Percentiles rank a stretch among this genome's conserved stretches.
These are phyloP conservation scores for Chytriomyces sp. DNA, from an alignment of 192 early-diverging fungal species.

Conservation along the genomic window DNA sequence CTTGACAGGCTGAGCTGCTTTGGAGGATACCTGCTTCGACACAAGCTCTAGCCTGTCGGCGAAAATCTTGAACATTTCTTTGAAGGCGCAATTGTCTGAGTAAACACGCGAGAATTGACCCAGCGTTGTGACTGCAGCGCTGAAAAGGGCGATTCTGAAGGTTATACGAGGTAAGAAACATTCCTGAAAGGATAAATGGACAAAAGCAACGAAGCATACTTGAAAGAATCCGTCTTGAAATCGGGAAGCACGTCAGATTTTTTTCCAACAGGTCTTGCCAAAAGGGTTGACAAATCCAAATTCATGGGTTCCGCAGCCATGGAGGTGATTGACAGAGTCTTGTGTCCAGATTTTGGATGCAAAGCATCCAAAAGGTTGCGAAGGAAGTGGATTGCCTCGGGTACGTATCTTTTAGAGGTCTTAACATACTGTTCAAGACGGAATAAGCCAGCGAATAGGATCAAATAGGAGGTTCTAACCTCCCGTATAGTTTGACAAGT, in stretches of 20 bases:
- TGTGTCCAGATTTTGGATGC: conserved; percentile 1
- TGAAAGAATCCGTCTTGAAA: conserved; percentile 21
- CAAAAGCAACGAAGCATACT: too few relatives aligned
- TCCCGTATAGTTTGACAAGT: conserved; percentile 74
- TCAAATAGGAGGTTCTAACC: conserved; percentile 43
- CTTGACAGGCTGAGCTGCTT: neutral
- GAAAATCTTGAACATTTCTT: conserved; percentile 40
- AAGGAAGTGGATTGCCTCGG: conserved; percentile 54
- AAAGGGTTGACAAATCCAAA: conserved; percentile 13
- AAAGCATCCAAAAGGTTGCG: conserved; percentile 28
- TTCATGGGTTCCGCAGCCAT: conserved; percentile 3
- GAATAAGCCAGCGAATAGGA: neutral
- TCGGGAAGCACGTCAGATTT: neutral
- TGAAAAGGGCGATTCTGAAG: conserved; percentile 27
- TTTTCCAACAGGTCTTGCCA: neutral
- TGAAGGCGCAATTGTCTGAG: conserved; percentile 25
- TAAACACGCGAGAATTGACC: conserved; percentile 32
- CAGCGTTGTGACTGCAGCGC: conserved; percentile 22
- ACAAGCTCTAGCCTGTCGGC: conserved; percentile 14
- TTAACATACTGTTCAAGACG: conserved; percentile 53
- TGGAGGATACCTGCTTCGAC: neutral
- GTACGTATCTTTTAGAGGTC: conserved; percentile 72
- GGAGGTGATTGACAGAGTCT: neutral
- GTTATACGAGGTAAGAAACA: neutral
- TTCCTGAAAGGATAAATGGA: neutral